Conservation (phyloP, 805 yeast genomes). For the Ogataea ramenticola region DNA sequence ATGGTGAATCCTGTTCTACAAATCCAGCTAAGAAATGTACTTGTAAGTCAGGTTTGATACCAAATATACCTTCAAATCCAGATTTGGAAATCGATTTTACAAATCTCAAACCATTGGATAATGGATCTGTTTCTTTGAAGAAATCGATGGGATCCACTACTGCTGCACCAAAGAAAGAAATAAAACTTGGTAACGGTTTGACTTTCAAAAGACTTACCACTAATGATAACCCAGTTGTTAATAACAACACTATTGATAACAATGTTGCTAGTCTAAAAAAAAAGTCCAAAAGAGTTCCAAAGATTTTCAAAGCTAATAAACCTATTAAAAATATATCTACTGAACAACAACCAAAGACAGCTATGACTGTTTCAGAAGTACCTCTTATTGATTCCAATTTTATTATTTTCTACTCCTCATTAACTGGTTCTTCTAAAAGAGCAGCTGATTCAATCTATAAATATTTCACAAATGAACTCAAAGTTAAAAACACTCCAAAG, state of each 20-base stretch:
- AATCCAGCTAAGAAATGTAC: background rate
- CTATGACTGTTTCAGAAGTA: constrained; percentile 33
- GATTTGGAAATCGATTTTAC: constrained; percentile 4
- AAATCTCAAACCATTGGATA: background rate
- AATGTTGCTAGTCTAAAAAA: too few relatives aligned
- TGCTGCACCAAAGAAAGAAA: background rate
- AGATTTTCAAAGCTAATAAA: constrained; percentile 31
- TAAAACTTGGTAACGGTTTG: constrained; percentile 1
- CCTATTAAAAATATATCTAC: constrained; percentile 5
- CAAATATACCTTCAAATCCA: background rate
- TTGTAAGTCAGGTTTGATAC: background rate
- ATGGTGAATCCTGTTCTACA: background rate
- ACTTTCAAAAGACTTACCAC: constrained; percentile 1
- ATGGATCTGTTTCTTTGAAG: background rate
- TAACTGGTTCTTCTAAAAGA: constrained; percentile 76
- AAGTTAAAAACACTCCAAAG: constrained; percentile 34
- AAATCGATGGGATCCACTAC: background rate
- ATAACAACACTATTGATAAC: too few relatives aligned
- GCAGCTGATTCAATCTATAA: constrained; percentile 49
- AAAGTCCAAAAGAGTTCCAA: constrained; percentile 30
- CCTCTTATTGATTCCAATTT: constrained; percentile 47
- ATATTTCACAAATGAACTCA: constrained; percentile 22
- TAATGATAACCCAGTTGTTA: too few relatives aligned
- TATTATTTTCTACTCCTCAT: constrained; percentile 71
- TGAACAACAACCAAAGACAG: constrained; percentile 17